Base-by-base conservation (phyloP, 352 stramenopile genomes). In the Phytophthora sp. region DNA sequence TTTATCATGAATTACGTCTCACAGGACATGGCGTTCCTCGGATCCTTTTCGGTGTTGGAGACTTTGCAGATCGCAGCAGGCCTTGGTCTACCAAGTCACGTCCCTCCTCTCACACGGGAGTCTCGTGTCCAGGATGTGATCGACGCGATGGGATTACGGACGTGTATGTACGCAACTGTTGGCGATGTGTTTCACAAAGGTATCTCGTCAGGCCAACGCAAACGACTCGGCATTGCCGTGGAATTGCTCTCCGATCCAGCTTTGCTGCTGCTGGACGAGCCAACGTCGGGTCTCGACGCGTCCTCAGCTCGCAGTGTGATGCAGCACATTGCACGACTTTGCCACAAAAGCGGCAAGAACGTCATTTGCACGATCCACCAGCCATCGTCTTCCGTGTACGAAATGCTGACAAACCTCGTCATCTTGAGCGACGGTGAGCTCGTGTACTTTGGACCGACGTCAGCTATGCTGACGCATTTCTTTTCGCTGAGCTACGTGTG, bases 211-310 rank as follows among this genome's bases (percentile, higher is more conserved):
- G 79, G 91, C 79, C 77, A 99, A 68, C 84, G 86, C 39, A 98
- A 98, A 66, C 71, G 95, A 16, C 79, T 98, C 15, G 92, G 90
- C 1, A 98, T 99, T 60, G 96, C 85, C 4, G 72, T 97, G 15
- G 94, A 99, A 74, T 71, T 99, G 31, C 86, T 98, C 0, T 88
- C 91, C 0, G 97, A 98, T 58, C 96, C 96, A 46, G 92, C 95
- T n/a, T 74, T 99, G 29, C 63, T 99, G 31, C 89, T 99, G 24
- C 74, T 99, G 20, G 96, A 98, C 56, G 96, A 98, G 57, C 94
- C 96, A 2, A 99, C 94, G 0, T 95, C 79, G 9, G 91, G 93
- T 0, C 76, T 99, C 15, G 96, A 99, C 71, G 82, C 87, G 16
- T 91, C 82, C 6, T 90, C 93, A n/a, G 92, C 94, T 13, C 77